These are phyloP conservation scores for Schizosaccharomyces lindneri DNA, from an alignment of 805 yeast genomes.

Conservation along the genomic window DNA sequence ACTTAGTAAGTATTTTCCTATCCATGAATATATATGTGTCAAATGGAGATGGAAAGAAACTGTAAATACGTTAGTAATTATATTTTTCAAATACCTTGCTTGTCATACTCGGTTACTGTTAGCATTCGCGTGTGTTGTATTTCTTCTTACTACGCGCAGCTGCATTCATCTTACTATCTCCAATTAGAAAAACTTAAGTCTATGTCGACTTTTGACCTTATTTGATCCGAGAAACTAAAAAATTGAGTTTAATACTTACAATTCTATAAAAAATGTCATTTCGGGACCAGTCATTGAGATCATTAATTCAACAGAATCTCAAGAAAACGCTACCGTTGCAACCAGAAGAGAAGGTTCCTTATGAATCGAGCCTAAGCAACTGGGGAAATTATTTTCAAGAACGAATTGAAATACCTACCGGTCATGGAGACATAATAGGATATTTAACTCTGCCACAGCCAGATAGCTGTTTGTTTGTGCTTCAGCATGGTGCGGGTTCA, in stretches of 20 bases:
- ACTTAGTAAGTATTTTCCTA: too few species aligned
- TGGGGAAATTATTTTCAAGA: not conserved
- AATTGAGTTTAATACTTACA: not conserved
- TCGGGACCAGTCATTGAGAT: not conserved
- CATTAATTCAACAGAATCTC: too few species aligned
- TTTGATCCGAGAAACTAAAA: not conserved
- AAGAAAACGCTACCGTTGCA: not conserved
- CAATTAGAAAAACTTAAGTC: too few species aligned
- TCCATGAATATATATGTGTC: too few species aligned
- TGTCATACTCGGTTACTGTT: too few species aligned
- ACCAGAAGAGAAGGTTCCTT: not conserved
- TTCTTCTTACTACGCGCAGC: too few species aligned
- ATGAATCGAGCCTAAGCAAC: not conserved
- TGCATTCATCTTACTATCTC: too few species aligned
- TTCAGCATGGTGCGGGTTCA: conserved; percentile 93
- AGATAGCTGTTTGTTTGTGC: conserved; percentile 34
- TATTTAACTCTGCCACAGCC: conserved; percentile 31
- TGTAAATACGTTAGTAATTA: too few species aligned
- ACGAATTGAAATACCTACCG: not conserved
- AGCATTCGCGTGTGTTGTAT: too few species aligned
- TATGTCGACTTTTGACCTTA: not conserved
- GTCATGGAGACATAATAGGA: conserved; percentile 21
- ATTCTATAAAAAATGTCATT: not conserved
- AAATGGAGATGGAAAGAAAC: too few species aligned
- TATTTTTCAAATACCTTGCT: too few species aligned